Percentiles rank a stretch among this genome's conserved stretches.
Conservation (phyloP, 192 early-diverging fungal species). For the Coemansia sp. region DNA sequence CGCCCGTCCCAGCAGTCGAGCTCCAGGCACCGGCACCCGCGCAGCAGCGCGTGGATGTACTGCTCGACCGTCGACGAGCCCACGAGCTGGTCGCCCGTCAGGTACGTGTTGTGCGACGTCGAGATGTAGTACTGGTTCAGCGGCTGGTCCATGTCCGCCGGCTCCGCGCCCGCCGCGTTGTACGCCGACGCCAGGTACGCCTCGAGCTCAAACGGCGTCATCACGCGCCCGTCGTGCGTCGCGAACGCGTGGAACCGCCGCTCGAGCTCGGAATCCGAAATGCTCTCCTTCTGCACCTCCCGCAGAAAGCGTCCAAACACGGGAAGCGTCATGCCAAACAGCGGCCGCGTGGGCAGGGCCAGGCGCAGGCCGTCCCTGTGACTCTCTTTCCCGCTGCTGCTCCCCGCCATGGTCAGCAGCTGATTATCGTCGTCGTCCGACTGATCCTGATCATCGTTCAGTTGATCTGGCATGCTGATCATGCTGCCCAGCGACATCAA, state of each 20-base stretch:
- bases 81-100: constrained; percentile 78
- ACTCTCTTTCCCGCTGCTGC: constrained; percentile 5
- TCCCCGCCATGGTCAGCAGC: constrained; percentile 12
- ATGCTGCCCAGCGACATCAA: constrained; percentile 12
- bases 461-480: too few species aligned
- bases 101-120: constrained; percentile 91
- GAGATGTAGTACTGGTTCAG: constrained; percentile 81
- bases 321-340: constrained; percentile 31
- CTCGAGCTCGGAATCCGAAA: constrained; percentile 20
- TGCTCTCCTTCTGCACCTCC: constrained; percentile 37
- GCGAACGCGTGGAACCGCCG: constrained; percentile 35
- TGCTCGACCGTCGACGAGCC: constrained; percentile 79
- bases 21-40: constrained; percentile 90
- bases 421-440: constrained; percentile 4
- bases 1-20: constrained; percentile 90
- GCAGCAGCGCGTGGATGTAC: constrained; percentile 81
- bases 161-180: constrained; percentile 15
- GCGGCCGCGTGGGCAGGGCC: constrained; percentile 21
- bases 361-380: constrained; percentile 11
- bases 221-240: constrained; percentile 11
- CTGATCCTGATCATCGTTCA: too few species aligned
- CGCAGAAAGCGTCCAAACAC: constrained; percentile 43
- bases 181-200: constrained; percentile 39
- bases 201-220: constrained; percentile 45
- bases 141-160: constrained; percentile 53